Base-by-base conservation (phyloP, 75 land plant species). In the Cunninghamia lanceolata region DNA sequence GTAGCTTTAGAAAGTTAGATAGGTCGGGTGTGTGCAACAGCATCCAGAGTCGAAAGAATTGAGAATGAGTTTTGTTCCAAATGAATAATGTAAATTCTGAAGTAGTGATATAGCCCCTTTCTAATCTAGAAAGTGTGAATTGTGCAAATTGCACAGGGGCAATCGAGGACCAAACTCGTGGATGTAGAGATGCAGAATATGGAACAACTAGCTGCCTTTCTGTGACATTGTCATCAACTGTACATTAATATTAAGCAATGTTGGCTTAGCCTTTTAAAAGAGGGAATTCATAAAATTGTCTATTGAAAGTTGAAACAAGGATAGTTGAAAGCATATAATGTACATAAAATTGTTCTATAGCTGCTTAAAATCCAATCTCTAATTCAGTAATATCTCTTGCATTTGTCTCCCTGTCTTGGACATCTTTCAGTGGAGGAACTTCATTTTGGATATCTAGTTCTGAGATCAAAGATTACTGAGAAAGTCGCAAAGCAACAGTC, bases 361-460 rank as follows among this genome's bases (percentile, higher is more conserved):
- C 9, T 56, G 63, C 63, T 73, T 73, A 73, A 73, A 35, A 75
- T 14, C 43, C 21, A 17, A 76, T 42, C 43, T 76, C 79, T 76
- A 76, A 76, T 76, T 21, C 42, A 38, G 79, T 76, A 35, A 17
- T 76, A 42, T 76, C 81, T 39, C 89, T 84, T 21, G 63, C 89
- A 32, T 70, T 75, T 21, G 59, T 56, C 77, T 84, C 76, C 19
- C 36, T 17, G 15, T 76, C 56, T 43, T 42, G 86, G 17, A 84
- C 54, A 75, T 85, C 89, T 42, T 88, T 84, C 36, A 88, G 45
- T 47, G 43, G 14, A 82, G 83, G 32, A 82, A n/a, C 1, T 82
- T 45, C 35, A 82, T 45, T 82, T 82, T 25, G 83, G 53, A 15
- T 82, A 47, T 46, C 25, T 82, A 45, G 30, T 47, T 46, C 53